phyloP scores from a whole-genome alignment of 2,329 filamentous ascomycete species.

The Curvularia sp. region DNA sequence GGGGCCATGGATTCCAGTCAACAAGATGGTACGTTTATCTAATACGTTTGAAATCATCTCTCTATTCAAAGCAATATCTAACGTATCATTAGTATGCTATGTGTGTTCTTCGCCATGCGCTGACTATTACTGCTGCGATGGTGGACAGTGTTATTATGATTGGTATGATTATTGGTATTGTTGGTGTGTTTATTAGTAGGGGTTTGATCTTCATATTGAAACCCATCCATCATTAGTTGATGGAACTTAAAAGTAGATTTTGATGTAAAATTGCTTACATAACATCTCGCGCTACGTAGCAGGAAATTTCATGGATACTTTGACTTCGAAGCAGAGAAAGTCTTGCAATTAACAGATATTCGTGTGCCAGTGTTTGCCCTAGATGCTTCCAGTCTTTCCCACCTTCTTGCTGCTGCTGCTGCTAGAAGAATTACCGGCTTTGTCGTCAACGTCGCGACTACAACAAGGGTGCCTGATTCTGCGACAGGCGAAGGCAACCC shows the following conservation, averaged over 20 bases:
- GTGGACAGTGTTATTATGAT: neutral
- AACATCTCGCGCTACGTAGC: neutral
- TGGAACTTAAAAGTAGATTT: neutral
- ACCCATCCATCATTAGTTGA: neutral
- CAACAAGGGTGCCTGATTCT: neutral
- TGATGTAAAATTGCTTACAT: neutral
- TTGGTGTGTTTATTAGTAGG: neutral
- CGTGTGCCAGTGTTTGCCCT: neutral
- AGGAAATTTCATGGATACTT: neutral
- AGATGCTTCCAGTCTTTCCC: neutral
- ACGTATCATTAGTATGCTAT: neutral
- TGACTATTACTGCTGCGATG: neutral
- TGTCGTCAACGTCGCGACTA: neutral
- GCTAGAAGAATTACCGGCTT: neutral
- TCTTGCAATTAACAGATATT: neutral
- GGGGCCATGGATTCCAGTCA: neutral
- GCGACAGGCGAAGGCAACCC: neutral
- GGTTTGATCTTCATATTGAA: neutral
- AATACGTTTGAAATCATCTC: neutral
- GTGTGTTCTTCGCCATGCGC: neutral
- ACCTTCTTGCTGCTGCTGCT: neutral
- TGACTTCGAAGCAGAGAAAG: neutral
- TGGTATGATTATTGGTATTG: neutral
- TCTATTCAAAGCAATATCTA: neutral
- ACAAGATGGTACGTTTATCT: neutral